Base-by-base conservation (phyloP, 2,329 filamentous ascomycete genomes). In the Sporothrix mexicana region DNA sequence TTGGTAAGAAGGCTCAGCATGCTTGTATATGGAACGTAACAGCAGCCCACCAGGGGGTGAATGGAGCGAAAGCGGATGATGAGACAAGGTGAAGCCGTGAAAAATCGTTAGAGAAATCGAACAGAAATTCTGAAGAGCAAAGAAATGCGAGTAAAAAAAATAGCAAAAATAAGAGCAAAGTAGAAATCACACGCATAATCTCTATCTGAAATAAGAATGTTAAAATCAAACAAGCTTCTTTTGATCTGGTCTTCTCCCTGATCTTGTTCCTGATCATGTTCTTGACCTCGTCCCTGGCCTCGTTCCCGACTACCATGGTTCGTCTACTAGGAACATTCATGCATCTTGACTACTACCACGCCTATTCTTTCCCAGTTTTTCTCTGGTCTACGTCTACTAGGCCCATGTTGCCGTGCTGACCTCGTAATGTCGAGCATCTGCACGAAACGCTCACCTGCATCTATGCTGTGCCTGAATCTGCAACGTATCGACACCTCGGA, bases 401-500 rank as follows among this genome's bases (percentile, higher is more conserved):
- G 47, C 25, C 17, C 45, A 53, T 23, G 15, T 15, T 53, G 15
- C 66, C 23, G 25, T 20, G 4, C 36, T 23, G 59, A 23, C 5
- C 17, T 4, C 23, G 59, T 2, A 45, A n/a, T 45, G 17, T 3
- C n/a, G 41, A 20, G 36, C 3, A 5, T 17, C 23, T 55, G 10
- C 47, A 68, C 23, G n/a, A 15, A 5, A 64, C 20, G n/a, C 59
- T 23, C 47, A 6, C 45, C 25, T 53, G 62, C 62, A 25, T 47
- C 41, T 43, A 12, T 67, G 43, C 62, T 67, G 62, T 62, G 20
- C 62, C 62, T 67, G 62, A 36, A 5, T 36, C 23, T 41, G 69
- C 55, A 70, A 70, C 69, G 55, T 62, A 30, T 47, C 57, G 53
- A 23, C 67, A 61, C n/a, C n/a, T 49, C 36, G 53, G 53, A 49